phyloP scores from a whole-genome alignment of 1,284 basidiomycete species.

The Gymnopus androsaceus region DNA sequence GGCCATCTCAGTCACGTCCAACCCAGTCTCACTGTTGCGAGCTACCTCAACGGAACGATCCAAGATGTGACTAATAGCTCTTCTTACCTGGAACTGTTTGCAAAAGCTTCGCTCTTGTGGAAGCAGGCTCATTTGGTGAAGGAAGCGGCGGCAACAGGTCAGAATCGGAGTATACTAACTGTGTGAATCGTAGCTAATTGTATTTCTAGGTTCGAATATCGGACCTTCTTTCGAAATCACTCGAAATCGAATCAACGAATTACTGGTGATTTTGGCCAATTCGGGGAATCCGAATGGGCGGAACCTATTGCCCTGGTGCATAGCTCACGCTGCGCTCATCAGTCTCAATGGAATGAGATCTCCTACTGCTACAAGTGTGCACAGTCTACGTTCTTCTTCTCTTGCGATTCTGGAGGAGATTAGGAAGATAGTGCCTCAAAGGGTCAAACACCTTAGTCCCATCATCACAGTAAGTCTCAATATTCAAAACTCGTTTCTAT shows the following conservation, averaged over 20 bases:
- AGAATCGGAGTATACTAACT: neutral
- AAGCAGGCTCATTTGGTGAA: conserved; percentile 10
- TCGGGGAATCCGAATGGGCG: neutral
- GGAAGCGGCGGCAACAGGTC: neutral
- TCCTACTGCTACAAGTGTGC: neutral
- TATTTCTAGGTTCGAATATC: neutral
- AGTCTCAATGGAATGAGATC: neutral
- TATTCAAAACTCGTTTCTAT: neutral
- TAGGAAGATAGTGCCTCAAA: neutral
- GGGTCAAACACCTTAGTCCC: neutral
- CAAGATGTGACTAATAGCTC: neutral
- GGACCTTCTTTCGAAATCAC: neutral
- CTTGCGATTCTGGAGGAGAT: conserved; percentile 1
- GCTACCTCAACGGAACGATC: neutral
- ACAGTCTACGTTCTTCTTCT: neutral
- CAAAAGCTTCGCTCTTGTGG: conserved; percentile 13
- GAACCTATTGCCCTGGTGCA: neutral
- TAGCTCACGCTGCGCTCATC: conserved; percentile 3
- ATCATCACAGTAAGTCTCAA: neutral
- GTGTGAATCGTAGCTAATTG: neutral
- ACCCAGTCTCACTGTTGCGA: conserved; percentile 1
- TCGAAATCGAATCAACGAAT: neutral
- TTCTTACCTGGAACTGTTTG: conserved; percentile 6
- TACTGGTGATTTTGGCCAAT: neutral
- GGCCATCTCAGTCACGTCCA: neutral